Evolutionary conservation across 768 basidiomycete species (phyloP).

Genomic region (Heimioporus sp.): DNA sequence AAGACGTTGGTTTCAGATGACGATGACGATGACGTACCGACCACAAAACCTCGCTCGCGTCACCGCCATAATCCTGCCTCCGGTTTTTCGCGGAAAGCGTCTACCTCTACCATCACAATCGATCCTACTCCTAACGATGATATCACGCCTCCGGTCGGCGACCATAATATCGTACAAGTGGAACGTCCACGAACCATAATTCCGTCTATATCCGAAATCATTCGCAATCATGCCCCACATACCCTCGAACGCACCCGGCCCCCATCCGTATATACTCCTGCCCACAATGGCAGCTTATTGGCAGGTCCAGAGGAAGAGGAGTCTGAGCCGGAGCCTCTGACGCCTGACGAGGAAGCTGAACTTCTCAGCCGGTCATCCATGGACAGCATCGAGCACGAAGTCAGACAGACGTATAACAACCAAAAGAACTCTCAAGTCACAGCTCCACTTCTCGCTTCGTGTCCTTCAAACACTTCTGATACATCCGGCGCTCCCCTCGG

Average conservation of each 20-base stretch:
- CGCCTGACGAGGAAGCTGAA: slow-evolving; percentile 59
- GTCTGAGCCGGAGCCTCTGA: slow-evolving; percentile 45
- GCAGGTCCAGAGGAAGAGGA: slow-evolving; percentile 53
- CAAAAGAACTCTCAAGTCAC: slow-evolving; percentile 39
- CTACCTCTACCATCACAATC: slow-evolving; percentile 31
- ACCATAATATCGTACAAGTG: slow-evolving; percentile 15
- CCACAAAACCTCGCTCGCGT: slow-evolving; percentile 18
- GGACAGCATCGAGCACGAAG: slow-evolving; percentile 85
- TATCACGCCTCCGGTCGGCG: slow-evolving; percentile 6
- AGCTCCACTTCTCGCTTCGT: slow-evolving; percentile 23
- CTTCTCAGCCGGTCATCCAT: slow-evolving; percentile 78
- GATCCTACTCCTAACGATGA: slow-evolving; percentile 20
- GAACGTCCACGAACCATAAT: slow-evolving; percentile 48
- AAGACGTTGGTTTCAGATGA: slow-evolving; percentile 46
- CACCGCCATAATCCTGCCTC: slow-evolving; percentile 20
- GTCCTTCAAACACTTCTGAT: slow-evolving; percentile 55
- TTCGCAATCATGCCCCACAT: slow-evolving; percentile 71
- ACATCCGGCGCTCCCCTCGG: slow-evolving; percentile 42
- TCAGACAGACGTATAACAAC: slow-evolving; percentile 63
- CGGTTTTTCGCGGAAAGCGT: slow-evolving; percentile 23
- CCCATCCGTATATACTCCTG: slow-evolving; percentile 45
- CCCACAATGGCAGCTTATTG: slow-evolving; percentile 41
- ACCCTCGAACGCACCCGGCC: slow-evolving; percentile 48
- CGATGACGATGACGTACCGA: slow-evolving; percentile 44
- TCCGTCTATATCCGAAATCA: slow-evolving; percentile 88